A percentile compares a stretch with the other conserved stretches of the same genome.
Conservation (phyloP, 768 basidiomycete genomes). For the Pisolithus microcarpus region DNA sequence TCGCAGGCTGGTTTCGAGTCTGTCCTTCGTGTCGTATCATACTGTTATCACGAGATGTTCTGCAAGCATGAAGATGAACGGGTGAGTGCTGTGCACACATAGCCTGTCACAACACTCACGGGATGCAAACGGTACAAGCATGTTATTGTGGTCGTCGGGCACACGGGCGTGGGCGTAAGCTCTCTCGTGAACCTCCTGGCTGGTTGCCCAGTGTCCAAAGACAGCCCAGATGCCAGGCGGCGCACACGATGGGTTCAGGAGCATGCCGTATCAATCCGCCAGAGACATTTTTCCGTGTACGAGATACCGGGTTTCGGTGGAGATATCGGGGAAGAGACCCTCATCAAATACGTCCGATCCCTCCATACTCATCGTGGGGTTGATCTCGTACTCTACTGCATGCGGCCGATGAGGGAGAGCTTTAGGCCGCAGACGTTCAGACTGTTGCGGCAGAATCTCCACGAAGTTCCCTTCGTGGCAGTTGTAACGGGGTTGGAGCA, state of each 20-base stretch:
- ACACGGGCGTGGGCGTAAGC: constrained; percentile 22
- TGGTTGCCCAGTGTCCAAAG: constrained; percentile 12
- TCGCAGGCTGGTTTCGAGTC: neutral
- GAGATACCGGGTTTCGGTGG: constrained; percentile 19
- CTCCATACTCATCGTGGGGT: constrained; percentile 12
- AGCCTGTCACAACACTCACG: neutral
- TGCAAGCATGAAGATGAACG: neutral
- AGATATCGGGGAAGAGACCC: neutral
- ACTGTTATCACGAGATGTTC: neutral
- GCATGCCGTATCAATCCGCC: neutral
- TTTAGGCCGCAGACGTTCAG: neutral
- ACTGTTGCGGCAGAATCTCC: neutral
- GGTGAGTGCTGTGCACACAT: neutral
- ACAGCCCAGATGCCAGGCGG: constrained; percentile 7
- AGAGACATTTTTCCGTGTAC: constrained; percentile 10
- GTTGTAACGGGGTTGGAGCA: constrained; percentile 32
- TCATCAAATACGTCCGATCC: constrained; percentile 11
- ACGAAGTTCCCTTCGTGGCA: constrained; percentile 28
- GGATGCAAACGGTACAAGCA: constrained; percentile 2
- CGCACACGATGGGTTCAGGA: neutral
- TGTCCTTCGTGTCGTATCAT: neutral
- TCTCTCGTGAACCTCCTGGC: constrained; percentile 23
- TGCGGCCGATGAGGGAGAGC: constrained; percentile 10
- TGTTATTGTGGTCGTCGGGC: constrained; percentile 24
- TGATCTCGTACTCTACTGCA: constrained; percentile 21